Evolutionary conservation across 2,329 filamentous ascomycete species (phyloP).

Genomic region (Sporothrix protearum): DNA sequence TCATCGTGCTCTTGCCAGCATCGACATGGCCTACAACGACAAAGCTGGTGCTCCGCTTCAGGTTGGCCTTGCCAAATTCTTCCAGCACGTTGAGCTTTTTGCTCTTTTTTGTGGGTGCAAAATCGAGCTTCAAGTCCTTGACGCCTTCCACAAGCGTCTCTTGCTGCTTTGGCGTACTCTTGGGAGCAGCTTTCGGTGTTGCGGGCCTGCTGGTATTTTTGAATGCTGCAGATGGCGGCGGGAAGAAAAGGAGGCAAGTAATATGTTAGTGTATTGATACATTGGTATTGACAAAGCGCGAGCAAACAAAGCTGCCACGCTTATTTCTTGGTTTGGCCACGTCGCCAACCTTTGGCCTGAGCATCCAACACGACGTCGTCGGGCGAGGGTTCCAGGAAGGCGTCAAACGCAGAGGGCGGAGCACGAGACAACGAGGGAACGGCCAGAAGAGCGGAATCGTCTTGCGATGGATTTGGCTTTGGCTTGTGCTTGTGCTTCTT

Average conservation of each 20-base stretch:
- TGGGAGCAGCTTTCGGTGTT: constrained; percentile 23
- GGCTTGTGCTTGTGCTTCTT: constrained; percentile 25
- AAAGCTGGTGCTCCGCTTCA: constrained; percentile 82
- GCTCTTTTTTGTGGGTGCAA: constrained; percentile 57
- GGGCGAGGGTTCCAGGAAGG: constrained; percentile 82
- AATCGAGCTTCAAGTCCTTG: constrained; percentile 44
- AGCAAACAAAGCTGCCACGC: background rate
- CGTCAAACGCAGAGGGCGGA: constrained; percentile 43
- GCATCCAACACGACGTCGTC: constrained; percentile 86
- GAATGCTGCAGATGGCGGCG: constrained; percentile 45
- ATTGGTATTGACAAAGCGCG: constrained; percentile 23
- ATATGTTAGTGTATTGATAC: background rate
- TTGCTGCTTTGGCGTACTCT: background rate
- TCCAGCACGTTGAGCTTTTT: constrained; percentile 83
- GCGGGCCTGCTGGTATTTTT: constrained; percentile 48
- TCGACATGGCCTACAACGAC: constrained; percentile 96
- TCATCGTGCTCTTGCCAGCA: constrained; percentile 94
- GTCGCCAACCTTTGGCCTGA: constrained; percentile 81
- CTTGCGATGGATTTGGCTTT: constrained; percentile 23
- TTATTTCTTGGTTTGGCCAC: constrained; percentile 46
- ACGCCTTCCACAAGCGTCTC: constrained; percentile 34
- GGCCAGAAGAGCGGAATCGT: constrained; percentile 35
- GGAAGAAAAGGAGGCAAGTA: background rate
- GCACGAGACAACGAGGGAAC: constrained; percentile 52
- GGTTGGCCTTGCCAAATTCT: constrained; percentile 70